A percentile compares a stretch with the other conserved stretches of the same genome.
These are phyloP conservation scores for Coemansia sp. DNA, from an alignment of 192 early-diverging fungal species.

Conservation along the genomic window DNA sequence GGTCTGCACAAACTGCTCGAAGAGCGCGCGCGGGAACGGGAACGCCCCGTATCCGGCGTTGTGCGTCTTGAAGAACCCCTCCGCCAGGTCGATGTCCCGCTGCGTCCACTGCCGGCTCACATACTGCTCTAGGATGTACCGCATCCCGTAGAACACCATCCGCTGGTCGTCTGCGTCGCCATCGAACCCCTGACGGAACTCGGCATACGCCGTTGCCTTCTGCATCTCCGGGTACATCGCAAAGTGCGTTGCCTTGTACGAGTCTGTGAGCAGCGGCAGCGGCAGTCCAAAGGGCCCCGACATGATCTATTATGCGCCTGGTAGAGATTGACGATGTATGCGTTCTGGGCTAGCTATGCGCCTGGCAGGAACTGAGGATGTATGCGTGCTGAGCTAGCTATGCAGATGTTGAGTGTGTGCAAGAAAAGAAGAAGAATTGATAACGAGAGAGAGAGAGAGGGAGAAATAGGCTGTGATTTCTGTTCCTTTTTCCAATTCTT, in stretches of 20 bases:
- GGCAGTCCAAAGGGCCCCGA: conserved; percentile 58
- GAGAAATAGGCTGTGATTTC: too few species aligned
- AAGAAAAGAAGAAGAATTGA: too few species aligned
- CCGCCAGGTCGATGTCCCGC: conserved; percentile 66
- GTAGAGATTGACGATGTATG: background rate
- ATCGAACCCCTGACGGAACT: conserved; percentile 70
- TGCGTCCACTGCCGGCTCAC: conserved; percentile 65
- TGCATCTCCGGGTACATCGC: conserved; percentile 72
- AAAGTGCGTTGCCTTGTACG: conserved; percentile 80
- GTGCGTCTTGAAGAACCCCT: conserved; percentile 72
- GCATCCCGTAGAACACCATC: conserved; percentile 80
- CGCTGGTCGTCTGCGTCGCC: conserved; percentile 68
- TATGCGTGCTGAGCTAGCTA: too few species aligned
- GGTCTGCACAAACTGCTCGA: conserved; percentile 72
- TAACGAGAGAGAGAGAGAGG: too few species aligned
- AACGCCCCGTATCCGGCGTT: conserved; percentile 65
- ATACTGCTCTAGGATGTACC: conserved; percentile 83
- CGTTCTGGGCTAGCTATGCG: background rate
- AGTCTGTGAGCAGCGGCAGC: conserved; percentile 72
- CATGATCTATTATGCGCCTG: conserved; percentile 23
- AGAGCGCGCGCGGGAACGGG: conserved; percentile 78
- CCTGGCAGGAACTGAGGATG: too few species aligned
- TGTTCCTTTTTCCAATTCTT: too few species aligned
- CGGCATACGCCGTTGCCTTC: conserved; percentile 76
- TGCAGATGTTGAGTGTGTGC: too few species aligned